A percentile compares a stretch with the other conserved stretches of the same genome.
These are phyloP conservation scores for Mallotus repandus DNA, from an alignment of 441 rosid species.

Conservation along the genomic window DNA sequence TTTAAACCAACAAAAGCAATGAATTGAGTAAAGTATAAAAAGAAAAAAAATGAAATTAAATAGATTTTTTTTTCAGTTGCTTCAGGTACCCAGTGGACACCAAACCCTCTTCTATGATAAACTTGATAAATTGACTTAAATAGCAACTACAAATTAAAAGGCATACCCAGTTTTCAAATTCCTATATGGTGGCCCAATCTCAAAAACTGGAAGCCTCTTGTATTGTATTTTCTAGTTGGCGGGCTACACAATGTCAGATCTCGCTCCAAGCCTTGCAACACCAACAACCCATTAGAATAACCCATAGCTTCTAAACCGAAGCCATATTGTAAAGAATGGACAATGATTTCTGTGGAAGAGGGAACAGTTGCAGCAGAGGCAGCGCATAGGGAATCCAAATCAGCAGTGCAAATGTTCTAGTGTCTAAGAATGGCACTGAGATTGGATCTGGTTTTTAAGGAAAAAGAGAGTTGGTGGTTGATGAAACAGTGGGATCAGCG, in stretches of 20 bases:
- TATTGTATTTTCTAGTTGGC: slow-evolving; percentile 39
- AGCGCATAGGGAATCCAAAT: slow-evolving; percentile 24
- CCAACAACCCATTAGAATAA: slow-evolving; percentile 51
- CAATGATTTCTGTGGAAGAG: neutral
- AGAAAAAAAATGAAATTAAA: too few relatives aligned
- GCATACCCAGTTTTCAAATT: slow-evolving; percentile 38
- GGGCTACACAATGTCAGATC: slow-evolving; percentile 54
- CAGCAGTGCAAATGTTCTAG: slow-evolving; percentile 23
- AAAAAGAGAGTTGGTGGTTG: slow-evolving; percentile 29
- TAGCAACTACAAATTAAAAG: slow-evolving; percentile 35
- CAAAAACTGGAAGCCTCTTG: slow-evolving; percentile 38
- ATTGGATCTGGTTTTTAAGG: slow-evolving; percentile 24
- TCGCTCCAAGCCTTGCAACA: slow-evolving; percentile 45
- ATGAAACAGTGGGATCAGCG: too few relatives aligned
- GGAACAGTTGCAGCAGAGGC: slow-evolving; percentile 18
- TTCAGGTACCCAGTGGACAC: too few relatives aligned
- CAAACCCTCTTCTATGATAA: slow-evolving; percentile 56
- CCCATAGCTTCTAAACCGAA: slow-evolving; percentile 56
- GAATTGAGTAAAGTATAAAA: too few relatives aligned
- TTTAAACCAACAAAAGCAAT: too few relatives aligned
- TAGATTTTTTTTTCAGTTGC: too few relatives aligned
- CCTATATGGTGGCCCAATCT: slow-evolving; percentile 30
- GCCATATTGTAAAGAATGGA: slow-evolving; percentile 42
- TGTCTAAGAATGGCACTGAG: slow-evolving; percentile 27
- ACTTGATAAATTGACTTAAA: slow-evolving; percentile 51